These are phyloP conservation scores for Epichloe baconii DNA, from an alignment of 2,329 filamentous ascomycete species.

Conservation along the genomic window DNA sequence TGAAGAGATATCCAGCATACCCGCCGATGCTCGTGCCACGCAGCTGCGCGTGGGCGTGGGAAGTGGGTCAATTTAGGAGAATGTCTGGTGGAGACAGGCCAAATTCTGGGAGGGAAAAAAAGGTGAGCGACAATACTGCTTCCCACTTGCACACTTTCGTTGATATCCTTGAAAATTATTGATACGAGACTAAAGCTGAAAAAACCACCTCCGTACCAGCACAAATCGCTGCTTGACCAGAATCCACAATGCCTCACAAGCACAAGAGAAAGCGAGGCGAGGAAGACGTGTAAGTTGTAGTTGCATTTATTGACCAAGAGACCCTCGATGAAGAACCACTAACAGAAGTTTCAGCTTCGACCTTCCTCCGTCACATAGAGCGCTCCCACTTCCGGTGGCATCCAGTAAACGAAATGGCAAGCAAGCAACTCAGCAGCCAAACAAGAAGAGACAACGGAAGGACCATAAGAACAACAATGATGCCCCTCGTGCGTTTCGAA, in stretches of 20 bases:
- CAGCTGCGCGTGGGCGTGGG: neutral
- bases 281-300: conserved; percentile 33
- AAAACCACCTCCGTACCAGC: neutral
- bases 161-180: neutral
- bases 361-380: conserved; percentile 34
- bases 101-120: neutral
- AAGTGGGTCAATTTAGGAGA: neutral
- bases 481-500: conserved; percentile 75
- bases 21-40: too few species aligned
- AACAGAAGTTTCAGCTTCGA: conserved; percentile 28
- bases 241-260: conserved; percentile 63
- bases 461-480: conserved; percentile 50
- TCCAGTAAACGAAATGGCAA: conserved; percentile 17
- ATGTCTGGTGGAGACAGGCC: neutral
- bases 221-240: conserved; percentile 4
- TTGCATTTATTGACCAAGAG: neutral
- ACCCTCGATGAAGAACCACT: conserved; percentile 1
- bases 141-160: neutral
- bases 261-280: conserved; percentile 56
- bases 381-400: conserved; percentile 36
- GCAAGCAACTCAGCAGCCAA: conserved; percentile 22
- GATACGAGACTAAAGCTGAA: neutral
- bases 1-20: too few species aligned
- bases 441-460: conserved; percentile 30
- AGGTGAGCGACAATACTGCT: neutral